These are phyloP conservation scores for Euptelea pleiosperma DNA, from an alignment of 164 flowering plant genomes.

Conservation along the genomic window DNA sequence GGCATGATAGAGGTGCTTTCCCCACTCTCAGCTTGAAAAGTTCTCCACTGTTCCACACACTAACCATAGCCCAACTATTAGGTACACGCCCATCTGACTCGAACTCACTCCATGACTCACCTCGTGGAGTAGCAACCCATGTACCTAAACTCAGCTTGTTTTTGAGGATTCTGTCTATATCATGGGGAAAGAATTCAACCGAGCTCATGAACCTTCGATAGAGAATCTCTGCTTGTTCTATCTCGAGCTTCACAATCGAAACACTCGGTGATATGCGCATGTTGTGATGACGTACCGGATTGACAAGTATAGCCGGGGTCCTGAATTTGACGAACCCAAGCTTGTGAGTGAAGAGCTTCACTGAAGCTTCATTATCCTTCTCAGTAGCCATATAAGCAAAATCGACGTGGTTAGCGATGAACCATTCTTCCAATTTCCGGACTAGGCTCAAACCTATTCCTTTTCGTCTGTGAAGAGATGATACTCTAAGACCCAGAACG, in stretches of 20 bases:
- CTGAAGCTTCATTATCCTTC: slow-evolving; percentile 59
- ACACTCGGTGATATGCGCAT: slow-evolving; percentile 20
- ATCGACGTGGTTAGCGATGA: slow-evolving; percentile 43
- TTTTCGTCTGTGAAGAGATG: slow-evolving; percentile 40
- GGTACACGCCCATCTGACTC: slow-evolving; percentile 21
- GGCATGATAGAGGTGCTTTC: slow-evolving; percentile 35
- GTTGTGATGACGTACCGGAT: slow-evolving; percentile 37
- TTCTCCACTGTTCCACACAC: slow-evolving; percentile 71
- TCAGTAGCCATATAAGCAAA: slow-evolving; percentile 77
- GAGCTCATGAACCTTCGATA: slow-evolving; percentile 42
- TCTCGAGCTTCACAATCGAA: slow-evolving; percentile 32
- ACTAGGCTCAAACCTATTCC: slow-evolving; percentile 58
- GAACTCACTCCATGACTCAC: slow-evolving; percentile 18
- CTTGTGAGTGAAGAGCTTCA: slow-evolving; percentile 47
- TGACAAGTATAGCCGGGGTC: slow-evolving; percentile 51
- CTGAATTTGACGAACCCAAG: slow-evolving; percentile 45
- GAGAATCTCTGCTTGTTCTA: slow-evolving; percentile 48
- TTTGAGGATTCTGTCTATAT: slow-evolving; percentile 39
- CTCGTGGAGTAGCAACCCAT: slow-evolving; percentile 51
- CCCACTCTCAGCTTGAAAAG: slow-evolving; percentile 57
- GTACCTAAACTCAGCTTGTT: slow-evolving; percentile 66
- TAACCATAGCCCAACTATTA: slow-evolving; percentile 58
- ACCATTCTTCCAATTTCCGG: slow-evolving; percentile 52
- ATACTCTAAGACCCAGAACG: slow-evolving; percentile 61
- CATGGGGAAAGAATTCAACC: slow-evolving; percentile 60